phyloP scores from a whole-genome alignment of 1,139 yeast species.

The Yamadazyma kanchanaburiensis region DNA sequence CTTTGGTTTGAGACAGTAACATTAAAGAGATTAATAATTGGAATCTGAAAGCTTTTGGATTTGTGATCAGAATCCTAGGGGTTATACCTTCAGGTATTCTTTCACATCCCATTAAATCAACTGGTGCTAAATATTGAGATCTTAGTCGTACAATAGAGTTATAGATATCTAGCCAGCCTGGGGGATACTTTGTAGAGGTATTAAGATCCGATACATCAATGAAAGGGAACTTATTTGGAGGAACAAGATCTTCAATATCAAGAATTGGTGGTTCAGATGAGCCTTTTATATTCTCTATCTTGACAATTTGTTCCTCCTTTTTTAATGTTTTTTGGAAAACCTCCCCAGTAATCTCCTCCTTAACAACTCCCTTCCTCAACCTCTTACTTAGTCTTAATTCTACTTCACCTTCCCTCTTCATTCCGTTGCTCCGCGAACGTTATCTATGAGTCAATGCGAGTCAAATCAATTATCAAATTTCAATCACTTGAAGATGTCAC shows the following conservation, averaged over 20 bases:
- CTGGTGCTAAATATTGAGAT: conserved; percentile 65
- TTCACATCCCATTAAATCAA: conserved; percentile 87
- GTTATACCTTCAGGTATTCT: conserved; percentile 55
- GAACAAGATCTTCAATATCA: conserved; percentile 8
- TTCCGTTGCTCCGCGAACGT: conserved; percentile 7
- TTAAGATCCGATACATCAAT: conserved; percentile 7
- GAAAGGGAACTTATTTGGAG: conserved; percentile 7
- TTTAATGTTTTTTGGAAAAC: background rate
- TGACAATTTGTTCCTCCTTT: background rate
- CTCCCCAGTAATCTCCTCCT: background rate
- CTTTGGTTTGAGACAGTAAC: conserved; percentile 92
- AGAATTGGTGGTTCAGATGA: no score
- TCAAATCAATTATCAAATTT: no score
- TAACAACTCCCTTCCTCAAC: background rate
- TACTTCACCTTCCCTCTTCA: background rate
- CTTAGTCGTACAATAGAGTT: conserved; percentile 66
- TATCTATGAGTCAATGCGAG: background rate
- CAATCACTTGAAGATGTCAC: conserved; percentile 2
- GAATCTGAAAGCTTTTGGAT: conserved; percentile 54
- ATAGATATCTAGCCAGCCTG: conserved; percentile 54
- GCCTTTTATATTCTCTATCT: background rate
- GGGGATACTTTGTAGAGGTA: conserved; percentile 26
- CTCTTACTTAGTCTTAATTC: background rate
- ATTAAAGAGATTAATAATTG: conserved; percentile 77
- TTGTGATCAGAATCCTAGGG: conserved; percentile 20